Evolutionary conservation across 768 basidiomycete species (phyloP).

Genomic region (Obba rivulosa): DNA sequence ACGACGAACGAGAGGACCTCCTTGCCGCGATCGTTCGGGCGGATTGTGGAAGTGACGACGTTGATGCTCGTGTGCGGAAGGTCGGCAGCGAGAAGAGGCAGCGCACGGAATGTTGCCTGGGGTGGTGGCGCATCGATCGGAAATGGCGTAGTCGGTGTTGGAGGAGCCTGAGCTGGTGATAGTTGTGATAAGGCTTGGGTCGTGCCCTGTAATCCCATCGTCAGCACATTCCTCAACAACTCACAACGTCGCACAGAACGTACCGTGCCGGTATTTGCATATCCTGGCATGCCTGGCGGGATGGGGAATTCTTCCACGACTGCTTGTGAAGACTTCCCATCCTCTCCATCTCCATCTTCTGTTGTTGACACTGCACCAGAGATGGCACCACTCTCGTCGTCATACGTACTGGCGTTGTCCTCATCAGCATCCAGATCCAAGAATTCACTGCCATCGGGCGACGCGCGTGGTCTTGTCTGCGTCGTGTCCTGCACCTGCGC

Average conservation of each 20-base stretch:
- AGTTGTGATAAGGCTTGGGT: constrained; percentile 4
- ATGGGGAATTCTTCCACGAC: constrained; percentile 49
- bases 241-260: neutral
- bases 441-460: constrained; percentile 47
- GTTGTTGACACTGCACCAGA: too few species aligned
- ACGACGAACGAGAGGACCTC: constrained; percentile 90
- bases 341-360: constrained; percentile 3
- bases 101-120: constrained; percentile 54
- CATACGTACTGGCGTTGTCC: constrained; percentile 13
- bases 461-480: constrained; percentile 11
- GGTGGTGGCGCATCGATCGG: constrained; percentile 23
- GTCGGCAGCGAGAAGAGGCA: constrained; percentile 65
- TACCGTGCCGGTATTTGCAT: constrained; percentile 3
- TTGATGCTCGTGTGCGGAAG: constrained; percentile 64
- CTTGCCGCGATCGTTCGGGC: constrained; percentile 85
- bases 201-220: neutral
- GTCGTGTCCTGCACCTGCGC: neutral
- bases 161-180: constrained; percentile 17
- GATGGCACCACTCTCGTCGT: constrained; percentile 1
- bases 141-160: constrained; percentile 18
- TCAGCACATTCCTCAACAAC: too few species aligned
- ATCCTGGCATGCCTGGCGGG: constrained; percentile 25
- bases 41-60: constrained; percentile 80
- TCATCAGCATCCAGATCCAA: constrained; percentile 50
- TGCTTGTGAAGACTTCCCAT: constrained; percentile 28